A percentile compares a stretch with the other conserved stretches of the same genome.
phyloP scores from a whole-genome alignment of 1,284 basidiomycete genomes.

The Pisolithus thermaeus region DNA sequence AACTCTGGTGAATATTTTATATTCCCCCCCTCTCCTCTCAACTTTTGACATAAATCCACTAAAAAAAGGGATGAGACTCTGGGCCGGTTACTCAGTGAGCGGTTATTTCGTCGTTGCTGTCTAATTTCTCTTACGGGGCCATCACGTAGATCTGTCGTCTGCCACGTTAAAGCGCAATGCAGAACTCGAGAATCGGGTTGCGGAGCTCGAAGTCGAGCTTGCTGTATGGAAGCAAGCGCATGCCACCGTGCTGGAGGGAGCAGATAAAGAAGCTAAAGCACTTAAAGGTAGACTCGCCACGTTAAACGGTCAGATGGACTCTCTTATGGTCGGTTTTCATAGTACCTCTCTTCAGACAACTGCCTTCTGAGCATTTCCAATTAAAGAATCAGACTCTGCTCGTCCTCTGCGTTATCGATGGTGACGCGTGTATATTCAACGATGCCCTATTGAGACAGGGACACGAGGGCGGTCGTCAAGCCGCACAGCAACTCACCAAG shows the following conservation, averaged over 20 bases:
- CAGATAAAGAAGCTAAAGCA: constrained; percentile 53
- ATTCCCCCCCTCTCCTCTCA: background rate
- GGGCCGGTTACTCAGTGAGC: constrained; percentile 50
- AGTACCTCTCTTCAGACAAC: background rate
- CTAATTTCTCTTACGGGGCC: constrained; percentile 2
- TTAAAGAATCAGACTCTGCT: constrained; percentile 54
- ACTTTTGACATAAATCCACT: constrained; percentile 1
- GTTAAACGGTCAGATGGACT: constrained; percentile 55
- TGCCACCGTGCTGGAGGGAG: constrained; percentile 48
- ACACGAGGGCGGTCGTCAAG: constrained; percentile 58
- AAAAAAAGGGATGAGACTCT: constrained; percentile 53
- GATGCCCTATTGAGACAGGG: constrained; percentile 54
- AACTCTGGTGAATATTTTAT: constrained; percentile 47
- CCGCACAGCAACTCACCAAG: constrained; percentile 62
- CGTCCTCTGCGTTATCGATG: constrained; percentile 69
- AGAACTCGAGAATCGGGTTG: constrained; percentile 54
- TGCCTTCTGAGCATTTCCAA: constrained; percentile 8
- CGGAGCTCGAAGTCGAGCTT: constrained; percentile 64
- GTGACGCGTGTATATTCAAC: constrained; percentile 63
- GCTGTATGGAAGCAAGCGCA: constrained; percentile 67
- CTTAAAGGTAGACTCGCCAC: constrained; percentile 59
- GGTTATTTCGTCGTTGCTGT: constrained; percentile 1
- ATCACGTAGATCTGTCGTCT: constrained; percentile 49
- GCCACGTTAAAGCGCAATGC: constrained; percentile 57
- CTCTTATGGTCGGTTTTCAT: constrained; percentile 42